Conservation (phyloP, 257 asterid genomes). For the Buddleja alternifolia region DNA sequence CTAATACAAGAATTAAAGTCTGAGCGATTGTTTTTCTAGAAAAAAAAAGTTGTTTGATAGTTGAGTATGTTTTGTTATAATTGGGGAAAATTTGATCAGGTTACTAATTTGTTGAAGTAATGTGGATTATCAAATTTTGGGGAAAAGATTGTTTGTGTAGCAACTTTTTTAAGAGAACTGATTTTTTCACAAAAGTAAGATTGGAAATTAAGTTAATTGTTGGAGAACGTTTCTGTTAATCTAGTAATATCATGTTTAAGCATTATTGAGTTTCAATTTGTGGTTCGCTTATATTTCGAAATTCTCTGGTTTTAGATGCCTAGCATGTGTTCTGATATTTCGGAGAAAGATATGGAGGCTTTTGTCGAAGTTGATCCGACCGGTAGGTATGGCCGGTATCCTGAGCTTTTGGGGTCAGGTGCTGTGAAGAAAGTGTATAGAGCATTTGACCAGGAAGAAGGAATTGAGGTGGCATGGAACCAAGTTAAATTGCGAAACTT, state of each 20-base stretch:
- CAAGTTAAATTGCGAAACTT: slow-evolving; percentile 69
- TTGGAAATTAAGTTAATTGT: not conserved
- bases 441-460: slow-evolving; percentile 89
- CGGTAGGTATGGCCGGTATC: slow-evolving; percentile 77
- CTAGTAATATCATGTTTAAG: too few species aligned
- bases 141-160: not conserved
- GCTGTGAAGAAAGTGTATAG: slow-evolving; percentile 82
- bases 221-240: not conserved
- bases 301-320: slow-evolving; percentile 28
- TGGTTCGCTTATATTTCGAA: not conserved
- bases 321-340: slow-evolving; percentile 34
- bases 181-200: not conserved
- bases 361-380: slow-evolving; percentile 76
- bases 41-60: too few species aligned
- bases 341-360: slow-evolving; percentile 53
- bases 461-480: slow-evolving; percentile 94
- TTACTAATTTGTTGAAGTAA: too few species aligned
- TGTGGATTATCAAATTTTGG: too few species aligned
- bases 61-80: too few species aligned
- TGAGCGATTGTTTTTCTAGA: not conserved
- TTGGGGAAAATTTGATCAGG: too few species aligned
- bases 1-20: not conserved
- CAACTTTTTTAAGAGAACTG: not conserved
- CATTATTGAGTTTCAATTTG: not conserved
- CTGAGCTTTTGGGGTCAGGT: slow-evolving; percentile 74